Evolutionary conservation across 352 stramenopile species (phyloP).

Genomic region (Globisporangium cederbergense): DNA sequence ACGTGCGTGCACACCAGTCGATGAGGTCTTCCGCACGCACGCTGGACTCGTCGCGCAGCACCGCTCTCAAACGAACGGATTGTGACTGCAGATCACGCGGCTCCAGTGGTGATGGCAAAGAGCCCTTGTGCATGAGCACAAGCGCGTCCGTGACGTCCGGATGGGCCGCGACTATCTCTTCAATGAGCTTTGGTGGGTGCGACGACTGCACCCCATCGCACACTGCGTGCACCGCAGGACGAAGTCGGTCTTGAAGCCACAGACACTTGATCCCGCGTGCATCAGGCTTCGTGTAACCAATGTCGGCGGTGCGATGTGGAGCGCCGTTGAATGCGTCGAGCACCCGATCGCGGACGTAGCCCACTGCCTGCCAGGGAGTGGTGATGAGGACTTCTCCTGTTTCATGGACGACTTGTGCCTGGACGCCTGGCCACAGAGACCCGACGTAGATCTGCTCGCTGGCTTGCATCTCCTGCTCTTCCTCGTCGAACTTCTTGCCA

Average conservation of each 20-base stretch:
- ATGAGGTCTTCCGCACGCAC: slow-evolving; percentile 31
- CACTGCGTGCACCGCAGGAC: slow-evolving; percentile 32
- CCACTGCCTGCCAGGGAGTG: slow-evolving; percentile 77
- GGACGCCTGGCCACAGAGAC: slow-evolving; percentile 65
- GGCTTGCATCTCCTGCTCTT: slow-evolving; percentile 37
- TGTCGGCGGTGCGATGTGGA: slow-evolving; percentile 57
- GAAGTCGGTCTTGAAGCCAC: slow-evolving; percentile 70
- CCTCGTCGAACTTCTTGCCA: slow-evolving; percentile 36
- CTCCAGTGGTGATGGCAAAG: neutral
- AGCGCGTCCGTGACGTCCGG: slow-evolving; percentile 51
- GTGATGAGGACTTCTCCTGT: slow-evolving; percentile 66
- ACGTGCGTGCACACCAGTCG: slow-evolving; percentile 29
- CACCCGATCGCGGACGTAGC: slow-evolving; percentile 57
- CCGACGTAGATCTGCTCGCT: slow-evolving; percentile 55
- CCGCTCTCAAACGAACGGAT: slow-evolving; percentile 32
- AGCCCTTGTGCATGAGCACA: slow-evolving; percentile 37
- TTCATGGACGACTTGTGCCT: slow-evolving; percentile 32
- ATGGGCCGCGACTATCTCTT: slow-evolving; percentile 34
- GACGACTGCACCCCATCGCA: slow-evolving; percentile 24
- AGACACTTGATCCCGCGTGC: slow-evolving; percentile 32
- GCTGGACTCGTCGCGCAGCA: slow-evolving; percentile 23
- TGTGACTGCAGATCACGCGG: neutral
- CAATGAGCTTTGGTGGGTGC: slow-evolving; percentile 37
- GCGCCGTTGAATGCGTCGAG: slow-evolving; percentile 41
- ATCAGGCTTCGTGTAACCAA: slow-evolving; percentile 26